Base-by-base conservation (phyloP, 192 early-diverging fungal species). In the Mortierella hygrophila region DNA sequence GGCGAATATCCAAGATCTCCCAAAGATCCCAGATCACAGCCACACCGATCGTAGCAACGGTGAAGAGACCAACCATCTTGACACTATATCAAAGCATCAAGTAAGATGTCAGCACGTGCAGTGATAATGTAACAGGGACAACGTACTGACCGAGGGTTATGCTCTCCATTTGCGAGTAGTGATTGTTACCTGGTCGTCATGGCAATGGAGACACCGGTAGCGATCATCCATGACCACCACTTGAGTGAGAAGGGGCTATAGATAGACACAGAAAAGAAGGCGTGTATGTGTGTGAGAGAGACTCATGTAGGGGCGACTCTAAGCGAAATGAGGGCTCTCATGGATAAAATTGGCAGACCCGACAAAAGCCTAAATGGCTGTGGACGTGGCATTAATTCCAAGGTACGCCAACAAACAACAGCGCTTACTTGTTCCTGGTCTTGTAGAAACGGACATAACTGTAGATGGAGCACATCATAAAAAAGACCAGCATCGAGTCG, bases 1-100 rank as follows among this genome's bases (percentile, higher is more conserved):
- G 94, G 32, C 93, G 92, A 77, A 95, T 92, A 78, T 99, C 97
- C 74, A 99, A 89, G 68, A 99, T 90, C n/a, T 93, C 88, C 97
- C 98, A 99, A 40, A 99, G 92, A 76, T 99, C 98, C 73, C 92
- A 89, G 10, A 99, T 54, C 1, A 95, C 95, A 9, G 96, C 96
- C 40, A 94, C 85, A 35, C 98, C 98, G 72, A 99, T 90, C 6
- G 97, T 92, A 7, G 89, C 90, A 35, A 99, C 92, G 7, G 96
- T 94, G 75, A 99, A 93, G 35, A 99, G 85, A 8, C 98, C 98
- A 1, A 99, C 98, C 94, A 99, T 95, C 83, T 99, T 99, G 83
- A 98, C 96, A 73, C 93, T 94, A 37, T 1, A 49, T 70, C 11
- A 18, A 82, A 80, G 29, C 70, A 70, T 23, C 4, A 32, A 41